Evolutionary conservation across 495 filamentous ascomycete species (phyloP).

Genomic region (Venustampulla echinocandica): DNA sequence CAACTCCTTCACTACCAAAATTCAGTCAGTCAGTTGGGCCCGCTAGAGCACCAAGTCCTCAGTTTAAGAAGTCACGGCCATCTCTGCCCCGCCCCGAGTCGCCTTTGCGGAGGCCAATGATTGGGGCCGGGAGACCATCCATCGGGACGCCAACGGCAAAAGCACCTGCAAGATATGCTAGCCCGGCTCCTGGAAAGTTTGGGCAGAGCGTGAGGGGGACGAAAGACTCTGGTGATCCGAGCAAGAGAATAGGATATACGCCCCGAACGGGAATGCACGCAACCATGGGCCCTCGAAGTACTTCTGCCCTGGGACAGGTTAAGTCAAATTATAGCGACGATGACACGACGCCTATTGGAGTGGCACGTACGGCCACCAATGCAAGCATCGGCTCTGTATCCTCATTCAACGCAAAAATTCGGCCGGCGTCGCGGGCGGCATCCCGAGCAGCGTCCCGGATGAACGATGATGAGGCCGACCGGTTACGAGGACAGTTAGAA

Average conservation of each 20-base stretch:
- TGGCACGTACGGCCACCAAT: conserved; percentile 44
- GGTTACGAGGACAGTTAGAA: conserved; percentile 59
- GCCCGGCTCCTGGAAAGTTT: conserved; percentile 60
- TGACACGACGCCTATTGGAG: conserved; percentile 49
- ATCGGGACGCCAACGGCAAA: conserved; percentile 42
- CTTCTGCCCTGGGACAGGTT: conserved; percentile 39
- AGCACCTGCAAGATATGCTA: conserved; percentile 43
- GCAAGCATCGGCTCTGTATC: conserved; percentile 37
- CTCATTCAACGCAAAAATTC: conserved; percentile 37
- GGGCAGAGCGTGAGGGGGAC: conserved; percentile 52
- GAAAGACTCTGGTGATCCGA: conserved; percentile 50
- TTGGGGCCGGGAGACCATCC: conserved; percentile 42
- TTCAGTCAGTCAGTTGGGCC: conserved; percentile 85
- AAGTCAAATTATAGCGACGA: conserved; percentile 38
- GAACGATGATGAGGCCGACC: conserved; percentile 58
- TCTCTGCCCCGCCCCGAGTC: conserved; percentile 84
- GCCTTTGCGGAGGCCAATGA: conserved; percentile 53
- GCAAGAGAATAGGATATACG: conserved; percentile 32
- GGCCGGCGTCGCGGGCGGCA: conserved; percentile 37
- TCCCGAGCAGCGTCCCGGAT: conserved; percentile 11
- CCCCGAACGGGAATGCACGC: conserved; percentile 38
- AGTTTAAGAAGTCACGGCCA: conserved; percentile 60
- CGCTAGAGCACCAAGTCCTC: conserved; percentile 58
- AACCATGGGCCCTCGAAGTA: conserved; percentile 44
- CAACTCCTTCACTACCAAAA: conserved; percentile 54